Evolutionary conservation across 2,329 filamentous ascomycete species (phyloP).

Genomic region (Aspergillus intermedius): DNA sequence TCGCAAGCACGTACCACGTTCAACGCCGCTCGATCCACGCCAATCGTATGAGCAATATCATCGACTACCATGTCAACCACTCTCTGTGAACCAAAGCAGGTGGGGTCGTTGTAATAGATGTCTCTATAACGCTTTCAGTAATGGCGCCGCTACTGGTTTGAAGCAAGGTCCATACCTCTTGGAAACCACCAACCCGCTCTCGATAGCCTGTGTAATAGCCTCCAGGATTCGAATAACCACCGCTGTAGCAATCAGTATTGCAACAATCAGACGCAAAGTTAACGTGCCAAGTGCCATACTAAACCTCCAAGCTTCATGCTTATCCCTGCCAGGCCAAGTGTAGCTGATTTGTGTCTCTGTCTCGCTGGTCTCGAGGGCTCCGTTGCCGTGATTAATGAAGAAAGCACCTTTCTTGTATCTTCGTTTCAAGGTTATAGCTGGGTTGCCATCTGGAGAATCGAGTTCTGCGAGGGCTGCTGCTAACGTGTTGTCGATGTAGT

Average conservation of each 20-base stretch:
- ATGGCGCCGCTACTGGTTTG: not conserved
- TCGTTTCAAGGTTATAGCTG: slow-evolving; percentile 24
- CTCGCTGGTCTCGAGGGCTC: slow-evolving; percentile 21
- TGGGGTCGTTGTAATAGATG: slow-evolving; percentile 57
- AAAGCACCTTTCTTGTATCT: slow-evolving; percentile 16
- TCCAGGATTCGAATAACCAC: slow-evolving; percentile 51
- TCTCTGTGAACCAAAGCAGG: slow-evolving; percentile 51
- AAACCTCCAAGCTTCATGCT: slow-evolving; percentile 52
- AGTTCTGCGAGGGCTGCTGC: slow-evolving; percentile 20
- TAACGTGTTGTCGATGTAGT: slow-evolving; percentile 26
- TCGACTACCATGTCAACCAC: slow-evolving; percentile 55
- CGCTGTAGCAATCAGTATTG: slow-evolving; percentile 30
- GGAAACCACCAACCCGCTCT: slow-evolving; percentile 44
- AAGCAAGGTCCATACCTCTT: slow-evolving; percentile 44
- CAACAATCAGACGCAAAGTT: not conserved
- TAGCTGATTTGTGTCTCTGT: slow-evolving; percentile 26
- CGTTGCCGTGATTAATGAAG: slow-evolving; percentile 22
- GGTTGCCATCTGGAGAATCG: slow-evolving; percentile 19
- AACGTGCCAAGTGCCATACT: slow-evolving; percentile 15
- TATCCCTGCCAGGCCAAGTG: slow-evolving; percentile 50
- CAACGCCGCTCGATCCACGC: slow-evolving; percentile 47
- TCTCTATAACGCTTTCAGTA: slow-evolving; percentile 39
- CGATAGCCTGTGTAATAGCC: slow-evolving; percentile 48
- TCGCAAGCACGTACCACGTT: slow-evolving; percentile 48
- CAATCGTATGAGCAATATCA: slow-evolving; percentile 55